These are phyloP conservation scores for Scolecobasidium constrictum DNA, from an alignment of 2,329 filamentous ascomycete genomes.

Conservation along the genomic window DNA sequence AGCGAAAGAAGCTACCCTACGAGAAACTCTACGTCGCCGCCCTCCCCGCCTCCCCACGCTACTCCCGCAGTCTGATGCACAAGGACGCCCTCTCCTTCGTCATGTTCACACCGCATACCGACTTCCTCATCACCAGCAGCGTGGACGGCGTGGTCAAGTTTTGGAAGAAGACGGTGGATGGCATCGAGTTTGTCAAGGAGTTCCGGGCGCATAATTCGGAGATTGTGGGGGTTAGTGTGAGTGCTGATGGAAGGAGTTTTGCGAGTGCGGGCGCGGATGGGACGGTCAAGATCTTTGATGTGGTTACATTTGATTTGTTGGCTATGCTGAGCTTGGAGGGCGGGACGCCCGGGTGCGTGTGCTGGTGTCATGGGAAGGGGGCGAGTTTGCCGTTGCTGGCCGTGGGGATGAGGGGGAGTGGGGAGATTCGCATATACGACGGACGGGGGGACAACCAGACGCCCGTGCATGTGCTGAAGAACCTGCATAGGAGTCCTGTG, in stretches of 20 bases:
- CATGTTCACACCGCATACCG: slow-evolving; percentile 79
- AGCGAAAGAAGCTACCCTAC: slow-evolving; percentile 79
- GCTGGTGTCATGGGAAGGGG: slow-evolving; percentile 83
- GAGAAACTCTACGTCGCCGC: slow-evolving; percentile 92
- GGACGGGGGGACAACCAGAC: slow-evolving; percentile 70
- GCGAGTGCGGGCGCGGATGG: slow-evolving; percentile 75
- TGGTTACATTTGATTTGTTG: slow-evolving; percentile 78
- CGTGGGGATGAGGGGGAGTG: slow-evolving; percentile 56
- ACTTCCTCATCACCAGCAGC: slow-evolving; percentile 91
- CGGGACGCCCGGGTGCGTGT: slow-evolving; percentile 65
- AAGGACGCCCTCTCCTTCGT: slow-evolving; percentile 85
- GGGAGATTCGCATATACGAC: slow-evolving; percentile 74
- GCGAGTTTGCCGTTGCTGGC: slow-evolving; percentile 82
- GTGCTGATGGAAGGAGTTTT: slow-evolving; percentile 84
- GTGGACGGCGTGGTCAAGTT: slow-evolving; percentile 97
- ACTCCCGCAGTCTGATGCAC: slow-evolving; percentile 97
- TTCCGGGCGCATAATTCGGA: slow-evolving; percentile 85
- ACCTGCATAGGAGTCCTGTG: slow-evolving; percentile 72
- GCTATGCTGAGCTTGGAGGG: slow-evolving; percentile 72
- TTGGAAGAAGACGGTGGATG: slow-evolving; percentile 89
- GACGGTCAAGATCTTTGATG: slow-evolving; percentile 67
- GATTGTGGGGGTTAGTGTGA: slow-evolving; percentile 73
- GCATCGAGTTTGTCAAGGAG: slow-evolving; percentile 97
- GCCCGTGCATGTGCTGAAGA: slow-evolving; percentile 66
- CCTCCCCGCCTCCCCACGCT: slow-evolving; percentile 67